Conservation (phyloP, 2,329 filamentous ascomycete genomes). For the Trichoderma guizhouense region DNA sequence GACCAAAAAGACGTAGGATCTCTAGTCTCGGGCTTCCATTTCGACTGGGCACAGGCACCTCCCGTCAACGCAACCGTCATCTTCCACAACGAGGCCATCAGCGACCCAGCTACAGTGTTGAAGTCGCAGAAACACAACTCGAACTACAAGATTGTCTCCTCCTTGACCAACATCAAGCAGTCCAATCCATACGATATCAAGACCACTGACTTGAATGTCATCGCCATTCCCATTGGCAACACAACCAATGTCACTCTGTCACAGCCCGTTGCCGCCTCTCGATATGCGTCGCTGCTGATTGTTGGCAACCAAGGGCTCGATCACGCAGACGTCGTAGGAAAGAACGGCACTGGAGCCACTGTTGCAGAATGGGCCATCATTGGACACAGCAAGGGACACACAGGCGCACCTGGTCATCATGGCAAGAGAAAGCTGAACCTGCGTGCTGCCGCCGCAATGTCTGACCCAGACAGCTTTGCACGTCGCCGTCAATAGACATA, state of each 20-base stretch:
- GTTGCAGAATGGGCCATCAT: conserved; percentile 24
- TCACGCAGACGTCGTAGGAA: conserved; percentile 6
- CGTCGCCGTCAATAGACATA: not conserved
- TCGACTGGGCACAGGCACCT: conserved; percentile 25
- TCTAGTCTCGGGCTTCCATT: conserved; percentile 19
- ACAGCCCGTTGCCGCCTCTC: conserved; percentile 12
- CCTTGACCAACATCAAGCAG: conserved; percentile 12
- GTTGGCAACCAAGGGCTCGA: conserved; percentile 22
- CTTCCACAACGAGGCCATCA: conserved; percentile 20
- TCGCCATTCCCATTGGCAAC: conserved; percentile 22
- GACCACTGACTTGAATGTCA: conserved; percentile 6
- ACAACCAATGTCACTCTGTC: conserved; percentile 22
- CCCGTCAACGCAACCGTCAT: conserved; percentile 24
- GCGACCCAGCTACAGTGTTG: not conserved
- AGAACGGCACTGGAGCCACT: conserved; percentile 22
- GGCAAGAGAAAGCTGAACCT: not conserved
- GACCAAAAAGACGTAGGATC: conserved; percentile 15
- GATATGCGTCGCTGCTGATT: conserved; percentile 23
- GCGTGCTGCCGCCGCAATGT: not conserved
- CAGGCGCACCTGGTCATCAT: not conserved
- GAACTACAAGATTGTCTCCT: conserved; percentile 15
- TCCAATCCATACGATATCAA: conserved; percentile 19
- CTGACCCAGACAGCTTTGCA: not conserved
- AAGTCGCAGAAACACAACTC: not conserved
- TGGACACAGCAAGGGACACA: not conserved